Percentiles rank a stretch among this genome's conserved stretches.
phyloP scores from a whole-genome alignment of 2,329 filamentous ascomycete species.

The Ophiostoma quercus region DNA sequence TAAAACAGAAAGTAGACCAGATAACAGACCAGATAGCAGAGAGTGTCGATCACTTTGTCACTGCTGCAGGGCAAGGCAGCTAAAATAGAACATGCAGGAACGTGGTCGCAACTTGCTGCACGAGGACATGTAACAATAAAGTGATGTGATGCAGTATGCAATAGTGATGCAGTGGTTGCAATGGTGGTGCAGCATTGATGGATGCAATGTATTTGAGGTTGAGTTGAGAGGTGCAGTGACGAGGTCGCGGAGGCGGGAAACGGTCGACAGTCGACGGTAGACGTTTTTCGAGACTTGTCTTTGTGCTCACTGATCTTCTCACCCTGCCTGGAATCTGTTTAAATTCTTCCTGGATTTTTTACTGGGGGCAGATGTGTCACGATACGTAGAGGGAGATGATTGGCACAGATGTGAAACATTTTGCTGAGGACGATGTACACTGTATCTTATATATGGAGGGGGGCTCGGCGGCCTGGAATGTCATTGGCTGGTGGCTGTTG shows the following conservation, averaged over 20 bases:
- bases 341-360: slow-evolving; percentile 11
- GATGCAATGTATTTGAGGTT: not conserved
- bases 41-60: slow-evolving; percentile 4
- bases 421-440: not conserved
- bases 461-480: slow-evolving; percentile 1
- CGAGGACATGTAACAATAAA: not conserved
- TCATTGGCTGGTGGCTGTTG: not conserved
- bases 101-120: not conserved
- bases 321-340: not conserved
- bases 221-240: not conserved
- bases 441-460: not conserved
- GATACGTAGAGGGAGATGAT: slow-evolving; percentile 6
- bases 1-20: no score
- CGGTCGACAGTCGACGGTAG: not conserved
- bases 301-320: not conserved
- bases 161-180: not conserved
- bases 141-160: not conserved
- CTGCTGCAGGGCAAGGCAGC: not conserved
- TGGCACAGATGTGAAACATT: slow-evolving; percentile 3
- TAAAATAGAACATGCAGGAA: slow-evolving; percentile 3
- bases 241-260: not conserved
- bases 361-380: not conserved
- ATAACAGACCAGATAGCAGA: not conserved
- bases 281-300: not conserved
- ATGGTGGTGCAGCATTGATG: not conserved